Percentiles rank a stretch among this genome's conserved stretches.
Conservation (phyloP, 1,284 basidiomycete species). For the Cutaneotrichosporon cutaneum region DNA sequence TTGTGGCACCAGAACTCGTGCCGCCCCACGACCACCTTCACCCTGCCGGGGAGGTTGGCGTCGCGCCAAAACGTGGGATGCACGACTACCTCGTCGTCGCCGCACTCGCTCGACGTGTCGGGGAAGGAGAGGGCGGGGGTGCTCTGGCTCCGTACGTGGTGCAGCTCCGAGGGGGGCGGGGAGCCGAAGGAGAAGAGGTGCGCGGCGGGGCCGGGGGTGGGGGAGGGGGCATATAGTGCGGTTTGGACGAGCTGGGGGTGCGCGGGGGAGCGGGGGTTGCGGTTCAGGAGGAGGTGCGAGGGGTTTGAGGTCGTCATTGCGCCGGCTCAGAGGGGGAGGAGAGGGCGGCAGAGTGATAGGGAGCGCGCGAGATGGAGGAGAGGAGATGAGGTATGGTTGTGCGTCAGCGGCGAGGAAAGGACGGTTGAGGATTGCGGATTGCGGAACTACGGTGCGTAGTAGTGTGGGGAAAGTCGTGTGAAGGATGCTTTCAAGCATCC, state of each 20-base stretch:
- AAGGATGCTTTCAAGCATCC: neutral
- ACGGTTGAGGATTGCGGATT: too few species aligned
- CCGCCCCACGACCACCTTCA: conserved; percentile 44
- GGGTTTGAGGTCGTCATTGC: conserved; percentile 34
- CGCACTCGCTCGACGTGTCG: neutral
- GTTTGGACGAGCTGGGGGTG: conserved; percentile 46
- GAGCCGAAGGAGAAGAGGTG: conserved; percentile 20
- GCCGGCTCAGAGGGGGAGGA: neutral
- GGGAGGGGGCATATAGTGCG: conserved; percentile 25
- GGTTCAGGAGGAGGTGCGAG: conserved; percentile 47
- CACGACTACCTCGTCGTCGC: conserved; percentile 36
- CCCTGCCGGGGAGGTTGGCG: conserved; percentile 37
- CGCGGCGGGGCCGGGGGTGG: conserved; percentile 13
- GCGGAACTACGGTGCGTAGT: too few species aligned
- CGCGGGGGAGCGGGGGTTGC: conserved; percentile 47
- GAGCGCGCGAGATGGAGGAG: neutral
- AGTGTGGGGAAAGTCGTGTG: neutral
- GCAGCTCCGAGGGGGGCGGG: conserved; percentile 3
- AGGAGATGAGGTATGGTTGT: neutral
- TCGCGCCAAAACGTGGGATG: conserved; percentile 42
- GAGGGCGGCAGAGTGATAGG: neutral
- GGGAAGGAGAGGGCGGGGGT: conserved; percentile 12
- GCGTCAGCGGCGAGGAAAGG: neutral
- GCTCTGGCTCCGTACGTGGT: conserved; percentile 15
- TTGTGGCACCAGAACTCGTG: conserved; percentile 51